These are phyloP conservation scores for Pharnaceum exiguum DNA, from an alignment of 148 eudicot genomes.

Conservation along the genomic window DNA sequence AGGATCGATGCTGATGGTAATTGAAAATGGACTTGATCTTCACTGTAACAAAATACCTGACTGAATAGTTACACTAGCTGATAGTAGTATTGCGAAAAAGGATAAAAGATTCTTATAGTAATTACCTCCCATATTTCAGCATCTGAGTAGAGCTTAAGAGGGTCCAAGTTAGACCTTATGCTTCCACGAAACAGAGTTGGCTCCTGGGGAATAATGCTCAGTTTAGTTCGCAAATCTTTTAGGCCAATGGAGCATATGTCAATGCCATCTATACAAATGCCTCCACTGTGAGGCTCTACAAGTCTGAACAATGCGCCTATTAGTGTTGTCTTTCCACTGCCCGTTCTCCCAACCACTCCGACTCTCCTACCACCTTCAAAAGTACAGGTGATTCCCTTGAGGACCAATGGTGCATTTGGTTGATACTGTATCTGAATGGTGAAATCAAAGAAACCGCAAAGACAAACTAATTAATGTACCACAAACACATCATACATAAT, in stretches of 20 bases:
- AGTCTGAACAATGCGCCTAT: constrained; percentile 56
- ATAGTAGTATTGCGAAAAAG: too few species aligned
- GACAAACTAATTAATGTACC: not conserved
- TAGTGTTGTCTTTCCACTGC: constrained; percentile 73
- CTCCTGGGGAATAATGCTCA: constrained; percentile 70
- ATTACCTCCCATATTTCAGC: constrained; percentile 61
- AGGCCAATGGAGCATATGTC: constrained; percentile 62
- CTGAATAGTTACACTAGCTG: too few species aligned
- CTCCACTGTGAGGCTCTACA: constrained; percentile 55
- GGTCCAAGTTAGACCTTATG: constrained; percentile 58
- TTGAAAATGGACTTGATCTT: too few species aligned
- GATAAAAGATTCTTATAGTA: too few species aligned
- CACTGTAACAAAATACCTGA: too few species aligned
- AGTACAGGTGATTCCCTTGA: constrained; percentile 62
- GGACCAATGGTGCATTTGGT: constrained; percentile 59
- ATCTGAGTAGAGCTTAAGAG: constrained; percentile 53
- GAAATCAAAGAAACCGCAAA: not conserved
- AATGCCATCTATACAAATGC: constrained; percentile 43
- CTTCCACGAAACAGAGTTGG: constrained; percentile 70
- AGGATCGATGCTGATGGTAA: too few species aligned
- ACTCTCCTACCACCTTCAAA: constrained; percentile 43
- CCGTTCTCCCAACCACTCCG: constrained; percentile 70
- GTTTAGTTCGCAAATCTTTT: constrained; percentile 44
- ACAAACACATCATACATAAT: not conserved
- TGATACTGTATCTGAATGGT: constrained; percentile 46